phyloP scores from a whole-genome alignment of 331 rosid species.

The Pyrus hybrid region DNA sequence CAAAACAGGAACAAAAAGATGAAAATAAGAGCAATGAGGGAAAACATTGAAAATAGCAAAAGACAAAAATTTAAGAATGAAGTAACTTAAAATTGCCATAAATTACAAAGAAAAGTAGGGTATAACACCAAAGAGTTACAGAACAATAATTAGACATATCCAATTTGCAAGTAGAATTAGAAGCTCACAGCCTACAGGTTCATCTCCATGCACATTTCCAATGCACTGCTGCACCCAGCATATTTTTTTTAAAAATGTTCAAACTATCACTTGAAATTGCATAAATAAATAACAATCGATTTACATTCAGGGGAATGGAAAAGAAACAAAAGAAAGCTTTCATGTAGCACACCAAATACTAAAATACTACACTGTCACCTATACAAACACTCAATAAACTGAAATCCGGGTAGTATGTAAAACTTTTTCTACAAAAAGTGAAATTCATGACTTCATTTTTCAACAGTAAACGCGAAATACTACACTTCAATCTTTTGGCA shows the following conservation, averaged over 20 bases:
- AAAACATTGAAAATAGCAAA: no score
- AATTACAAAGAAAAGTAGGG: background rate
- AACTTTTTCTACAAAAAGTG: no score
- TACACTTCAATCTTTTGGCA: background rate
- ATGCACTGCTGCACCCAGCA: conserved; percentile 66
- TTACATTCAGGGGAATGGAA: background rate
- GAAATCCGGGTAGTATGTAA: background rate
- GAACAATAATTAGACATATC: conserved; percentile 51
- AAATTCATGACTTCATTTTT: background rate
- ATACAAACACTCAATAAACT: background rate
- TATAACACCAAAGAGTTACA: background rate
- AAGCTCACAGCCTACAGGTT: conserved; percentile 92
- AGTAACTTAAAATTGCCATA: background rate
- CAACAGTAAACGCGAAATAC: background rate
- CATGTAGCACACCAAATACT: background rate
- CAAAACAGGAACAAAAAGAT: background rate
- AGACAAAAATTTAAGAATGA: background rate
- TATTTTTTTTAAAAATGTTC: conserved; percentile 11
- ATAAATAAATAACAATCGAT: background rate
- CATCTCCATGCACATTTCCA: conserved; percentile 96
- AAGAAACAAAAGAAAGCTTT: background rate
- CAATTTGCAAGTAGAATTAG: conserved; percentile 76
- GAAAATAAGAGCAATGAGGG: background rate
- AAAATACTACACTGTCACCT: background rate
- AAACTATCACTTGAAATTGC: conserved; percentile 5